A percentile compares a stretch with the other conserved stretches of the same genome.
phyloP scores from a whole-genome alignment of 106 monocot species.

The Allium fistulosum region DNA sequence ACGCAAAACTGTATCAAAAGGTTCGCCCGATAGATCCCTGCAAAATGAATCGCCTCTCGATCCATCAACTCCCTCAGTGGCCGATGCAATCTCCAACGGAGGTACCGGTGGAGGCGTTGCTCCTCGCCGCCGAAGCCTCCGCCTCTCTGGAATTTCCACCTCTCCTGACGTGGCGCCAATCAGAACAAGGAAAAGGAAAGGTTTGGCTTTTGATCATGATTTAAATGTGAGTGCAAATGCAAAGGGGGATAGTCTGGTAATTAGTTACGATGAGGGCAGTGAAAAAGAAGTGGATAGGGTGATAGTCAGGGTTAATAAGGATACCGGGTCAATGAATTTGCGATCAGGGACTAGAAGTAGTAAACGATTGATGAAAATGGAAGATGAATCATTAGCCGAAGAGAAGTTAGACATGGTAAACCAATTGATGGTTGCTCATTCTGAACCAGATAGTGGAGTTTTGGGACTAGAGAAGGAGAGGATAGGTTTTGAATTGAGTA shows the following conservation, averaged over 20 bases:
- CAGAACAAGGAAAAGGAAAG: conserved; percentile 10
- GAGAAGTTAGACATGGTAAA: background rate
- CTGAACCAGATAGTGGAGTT: too few relatives aligned
- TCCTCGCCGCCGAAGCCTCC: conserved; percentile 30
- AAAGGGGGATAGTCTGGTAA: too few relatives aligned
- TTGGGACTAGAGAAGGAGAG: too few relatives aligned
- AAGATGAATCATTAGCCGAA: background rate
- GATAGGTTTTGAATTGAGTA: too few relatives aligned
- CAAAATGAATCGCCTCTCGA: conserved; percentile 1
- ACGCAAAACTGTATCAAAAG: background rate
- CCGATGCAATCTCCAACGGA: background rate
- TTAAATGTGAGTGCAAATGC: too few relatives aligned
- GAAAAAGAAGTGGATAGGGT: background rate
- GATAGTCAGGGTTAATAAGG: conserved; percentile 1
- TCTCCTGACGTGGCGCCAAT: background rate
- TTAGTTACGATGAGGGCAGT: background rate
- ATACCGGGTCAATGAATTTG: conserved; percentile 5
- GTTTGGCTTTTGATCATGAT: background rate
- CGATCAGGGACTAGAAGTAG: conserved; percentile 16
- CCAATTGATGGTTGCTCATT: background rate
- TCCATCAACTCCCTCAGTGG: conserved; percentile 6
- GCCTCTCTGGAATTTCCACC: conserved; percentile 16
- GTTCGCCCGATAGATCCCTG: conserved; percentile 10
- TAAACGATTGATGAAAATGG: conserved; percentile 6
- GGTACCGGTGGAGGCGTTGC: background rate